These are phyloP conservation scores for Penicillium psychrosexuale DNA, from an alignment of 2,329 filamentous ascomycete genomes.

Conservation along the genomic window DNA sequence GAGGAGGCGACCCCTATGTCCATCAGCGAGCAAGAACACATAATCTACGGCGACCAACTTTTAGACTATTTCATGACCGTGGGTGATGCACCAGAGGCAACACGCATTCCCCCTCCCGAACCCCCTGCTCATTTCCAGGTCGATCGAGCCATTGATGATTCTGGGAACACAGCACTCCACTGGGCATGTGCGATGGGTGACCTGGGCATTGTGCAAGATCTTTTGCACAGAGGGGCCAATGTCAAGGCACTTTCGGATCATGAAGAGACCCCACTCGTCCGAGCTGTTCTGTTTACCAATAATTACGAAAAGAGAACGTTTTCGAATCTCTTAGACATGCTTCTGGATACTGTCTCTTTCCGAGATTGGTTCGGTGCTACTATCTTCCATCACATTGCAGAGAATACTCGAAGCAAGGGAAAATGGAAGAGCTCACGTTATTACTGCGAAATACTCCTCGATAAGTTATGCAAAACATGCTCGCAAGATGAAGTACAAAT, in stretches of 20 bases:
- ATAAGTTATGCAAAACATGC: constrained; percentile 76
- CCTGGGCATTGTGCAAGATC: constrained; percentile 81
- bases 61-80: constrained; percentile 94
- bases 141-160: constrained; percentile 88
- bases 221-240: constrained; percentile 76
- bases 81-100: constrained; percentile 67
- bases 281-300: constrained; percentile 93
- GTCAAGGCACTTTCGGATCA: constrained; percentile 65
- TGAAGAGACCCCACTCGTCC: constrained; percentile 90
- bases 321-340: constrained; percentile 74
- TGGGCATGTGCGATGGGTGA: constrained; percentile 99
- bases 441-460: constrained; percentile 87
- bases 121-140: constrained; percentile 84
- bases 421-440: constrained; percentile 89
- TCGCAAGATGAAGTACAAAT: constrained; percentile 72
- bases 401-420: constrained; percentile 78
- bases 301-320: constrained; percentile 93
- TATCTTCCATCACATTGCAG: constrained; percentile 90
- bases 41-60: constrained; percentile 86
- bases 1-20: constrained; percentile 57
- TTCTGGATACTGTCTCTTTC: constrained; percentile 76
- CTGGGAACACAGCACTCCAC: constrained; percentile 87
- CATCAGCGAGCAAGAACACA: constrained; percentile 75
- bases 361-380: constrained; percentile 79
- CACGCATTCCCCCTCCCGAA: constrained; percentile 61